phyloP scores from a whole-genome alignment of 139 green algal species.

The Picochlorum sp. region DNA sequence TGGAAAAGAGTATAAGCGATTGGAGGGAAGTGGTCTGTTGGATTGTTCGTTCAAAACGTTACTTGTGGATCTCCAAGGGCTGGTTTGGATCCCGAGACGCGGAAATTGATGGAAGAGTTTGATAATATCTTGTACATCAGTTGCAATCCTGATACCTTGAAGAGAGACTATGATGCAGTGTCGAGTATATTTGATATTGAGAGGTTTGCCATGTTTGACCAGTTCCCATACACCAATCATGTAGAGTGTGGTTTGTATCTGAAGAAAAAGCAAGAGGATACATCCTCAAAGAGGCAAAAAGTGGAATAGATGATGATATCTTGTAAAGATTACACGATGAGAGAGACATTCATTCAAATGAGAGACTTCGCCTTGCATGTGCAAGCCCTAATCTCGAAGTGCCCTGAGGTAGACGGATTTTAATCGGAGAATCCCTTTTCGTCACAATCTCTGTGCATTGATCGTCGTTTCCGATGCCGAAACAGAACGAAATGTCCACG shows the following conservation, averaged over 20 bases:
- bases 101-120: conserved; percentile 59
- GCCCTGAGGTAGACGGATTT: neutral
- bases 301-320: neutral
- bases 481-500: conserved; percentile 1
- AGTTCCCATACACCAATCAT: conserved; percentile 91
- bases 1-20: conserved; percentile 26
- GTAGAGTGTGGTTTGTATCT: conserved; percentile 76
- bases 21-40: conserved; percentile 27
- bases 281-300: neutral
- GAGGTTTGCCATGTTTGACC: conserved; percentile 84
- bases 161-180: conserved; percentile 21
- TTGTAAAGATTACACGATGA: neutral
- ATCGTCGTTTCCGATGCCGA: conserved; percentile 5
- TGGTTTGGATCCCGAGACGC: conserved; percentile 41
- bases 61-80: conserved; percentile 74
- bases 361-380: neutral
- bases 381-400: neutral
- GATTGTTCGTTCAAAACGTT: conserved; percentile 53
- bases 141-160: conserved; percentile 74
- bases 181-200: conserved; percentile 46
- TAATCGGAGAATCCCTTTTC: neutral
- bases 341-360: neutral
- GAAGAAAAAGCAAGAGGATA: conserved; percentile 10
- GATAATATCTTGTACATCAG: conserved; percentile 83
- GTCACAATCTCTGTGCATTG: neutral